Percentiles rank a stretch among this genome's conserved stretches.
Evolutionary conservation across 177 flowering plant species (phyloP).

Genomic region (Vitis hybrid): DNA sequence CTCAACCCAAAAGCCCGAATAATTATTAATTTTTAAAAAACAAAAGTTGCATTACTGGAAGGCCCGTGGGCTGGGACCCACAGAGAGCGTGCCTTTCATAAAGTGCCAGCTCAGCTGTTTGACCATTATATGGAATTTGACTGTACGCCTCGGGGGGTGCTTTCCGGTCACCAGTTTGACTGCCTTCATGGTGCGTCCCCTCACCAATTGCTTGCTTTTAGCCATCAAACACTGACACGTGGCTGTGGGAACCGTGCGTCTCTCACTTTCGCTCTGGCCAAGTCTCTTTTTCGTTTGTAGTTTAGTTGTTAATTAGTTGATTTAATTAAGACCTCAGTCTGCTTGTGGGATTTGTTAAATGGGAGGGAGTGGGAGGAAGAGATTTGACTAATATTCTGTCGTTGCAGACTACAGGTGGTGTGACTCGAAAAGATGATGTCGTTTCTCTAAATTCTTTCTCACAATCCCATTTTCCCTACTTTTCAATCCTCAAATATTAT

Average conservation of each 20-base stretch:
- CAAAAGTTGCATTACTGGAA: neutral
- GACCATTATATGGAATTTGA: conserved; percentile 12
- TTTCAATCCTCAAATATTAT: too few relatives aligned
- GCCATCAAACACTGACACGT: conserved; percentile 11
- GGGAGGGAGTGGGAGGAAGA: neutral
- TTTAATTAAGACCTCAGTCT: neutral
- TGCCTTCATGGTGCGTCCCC: conserved; percentile 7
- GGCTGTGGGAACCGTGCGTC: conserved; percentile 3
- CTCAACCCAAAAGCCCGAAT: neutral
- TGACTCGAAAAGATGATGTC: too few relatives aligned
- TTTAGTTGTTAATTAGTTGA: neutral
- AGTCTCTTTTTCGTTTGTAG: neutral
- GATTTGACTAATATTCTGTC: conserved; percentile 12
- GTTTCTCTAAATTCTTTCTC: too few relatives aligned
- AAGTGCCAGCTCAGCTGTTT: conserved; percentile 28
- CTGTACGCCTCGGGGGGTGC: neutral
- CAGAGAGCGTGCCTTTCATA: conserved; percentile 14
- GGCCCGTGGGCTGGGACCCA: conserved; percentile 20
- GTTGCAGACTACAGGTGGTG: neutral
- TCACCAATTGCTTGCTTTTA: neutral
- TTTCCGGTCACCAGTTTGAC: conserved; percentile 21
- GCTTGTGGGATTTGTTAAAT: neutral
- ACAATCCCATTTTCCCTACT: too few relatives aligned
- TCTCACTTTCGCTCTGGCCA: too few relatives aligned
- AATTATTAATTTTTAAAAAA: neutral